Conservation (phyloP, 257 asterid genomes). For the Forsythia suspensa region DNA sequence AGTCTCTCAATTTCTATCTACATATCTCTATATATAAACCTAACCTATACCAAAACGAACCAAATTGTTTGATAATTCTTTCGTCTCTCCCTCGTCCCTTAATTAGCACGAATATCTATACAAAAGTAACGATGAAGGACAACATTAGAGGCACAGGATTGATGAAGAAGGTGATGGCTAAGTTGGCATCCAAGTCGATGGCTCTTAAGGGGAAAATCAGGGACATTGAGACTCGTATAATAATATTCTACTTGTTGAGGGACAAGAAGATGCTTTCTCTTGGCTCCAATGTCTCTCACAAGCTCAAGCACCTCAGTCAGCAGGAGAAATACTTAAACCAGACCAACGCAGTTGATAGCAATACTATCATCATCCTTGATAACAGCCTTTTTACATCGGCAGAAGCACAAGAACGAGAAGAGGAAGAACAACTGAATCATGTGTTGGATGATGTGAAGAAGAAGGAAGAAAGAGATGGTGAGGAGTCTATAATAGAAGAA, state of each 20-base stretch:
- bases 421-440: not conserved
- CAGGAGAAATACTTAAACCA: constrained; percentile 14
- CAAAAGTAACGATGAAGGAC: not conserved
- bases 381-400: constrained; percentile 20
- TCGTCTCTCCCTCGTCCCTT: not conserved
- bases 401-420: not conserved
- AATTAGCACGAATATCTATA: not conserved
- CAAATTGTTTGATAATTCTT: not conserved
- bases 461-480: constrained; percentile 19
- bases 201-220: constrained; percentile 25
- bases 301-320: constrained; percentile 19
- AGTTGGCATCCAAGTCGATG: constrained; percentile 27
- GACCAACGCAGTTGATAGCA: not conserved
- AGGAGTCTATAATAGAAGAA: constrained; percentile 31
- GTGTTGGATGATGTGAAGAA: not conserved
- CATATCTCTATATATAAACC: not conserved
- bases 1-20: not conserved
- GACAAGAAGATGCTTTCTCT: constrained; percentile 28
- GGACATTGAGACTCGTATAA: constrained; percentile 36
- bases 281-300: not conserved
- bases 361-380: not conserved
- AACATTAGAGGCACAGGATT: constrained; percentile 1
- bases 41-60: not conserved
- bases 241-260: constrained; percentile 28
- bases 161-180: constrained; percentile 34